Base-by-base conservation (phyloP, 2,329 filamentous ascomycete genomes). In the Mariannaea sp. region DNA sequence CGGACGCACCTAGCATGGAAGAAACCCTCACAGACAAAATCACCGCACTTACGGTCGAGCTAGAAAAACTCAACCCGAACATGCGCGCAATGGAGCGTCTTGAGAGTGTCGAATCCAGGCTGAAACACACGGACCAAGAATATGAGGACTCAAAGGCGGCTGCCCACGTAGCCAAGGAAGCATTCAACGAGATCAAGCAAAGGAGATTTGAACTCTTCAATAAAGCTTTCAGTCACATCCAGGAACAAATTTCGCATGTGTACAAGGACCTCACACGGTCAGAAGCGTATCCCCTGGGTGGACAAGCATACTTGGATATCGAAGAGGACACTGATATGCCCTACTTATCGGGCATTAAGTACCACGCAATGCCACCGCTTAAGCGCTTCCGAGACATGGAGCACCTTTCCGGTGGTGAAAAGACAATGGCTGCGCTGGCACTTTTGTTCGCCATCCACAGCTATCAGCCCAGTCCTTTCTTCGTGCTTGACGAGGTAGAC, bases 351-450 rank as follows among this genome's bases (percentile, higher is more conserved):
- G 94, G 94, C 26, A 92, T 99, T 74, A 97, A 96, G 70, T 99
- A 99, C 74, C 92, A 97, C 70, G 95, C 94, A 58, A 99, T 97
- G 92, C 94, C 94, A 16, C 94, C 94, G 1, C 84, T 97, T 58
- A 99, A 99, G 77, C 91, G 94, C 39, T 99, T 99, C 83, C 85
- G 94, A 65, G 95, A 99, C 72, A 99, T 99, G 94, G 94, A 99
- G 73, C 94, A 97, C 70, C 79, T 99, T 8, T 96, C 91, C 1
- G 94, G 94, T 66, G 94, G 94, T 50, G 94, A 99, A 75, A 99
- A 99, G 80, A 99, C 94, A 0, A 99, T 99, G 87, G 94, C 94
- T 2, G 94, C 94, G 12, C 79, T 99, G 32, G 94, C 94, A n/a
- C 80, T 99, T 33, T 82, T 99, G 4, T 99, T 99, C 70, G 94